A percentile compares a stretch with the other conserved stretches of the same genome.
phyloP scores from a whole-genome alignment of 2,329 filamentous ascomycete genomes.

The Teratosphaeria nubilosa region DNA sequence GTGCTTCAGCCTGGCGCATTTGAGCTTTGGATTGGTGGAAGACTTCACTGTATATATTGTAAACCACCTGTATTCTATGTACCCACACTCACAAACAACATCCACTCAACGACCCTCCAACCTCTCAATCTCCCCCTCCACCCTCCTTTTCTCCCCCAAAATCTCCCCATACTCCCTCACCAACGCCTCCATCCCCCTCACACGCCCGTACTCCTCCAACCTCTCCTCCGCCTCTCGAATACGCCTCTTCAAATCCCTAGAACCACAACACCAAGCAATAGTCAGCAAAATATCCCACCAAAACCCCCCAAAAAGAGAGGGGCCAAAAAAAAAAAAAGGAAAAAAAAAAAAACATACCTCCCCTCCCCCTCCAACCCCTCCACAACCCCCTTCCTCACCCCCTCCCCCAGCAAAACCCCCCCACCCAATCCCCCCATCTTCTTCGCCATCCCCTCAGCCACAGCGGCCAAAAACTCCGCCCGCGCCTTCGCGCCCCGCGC shows the following conservation, averaged over 20 bases:
- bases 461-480: conserved; percentile 33
- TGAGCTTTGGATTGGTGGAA: not conserved
- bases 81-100: not conserved
- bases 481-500: conserved; percentile 31
- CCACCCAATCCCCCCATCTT: conserved; percentile 25
- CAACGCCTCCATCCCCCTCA: conserved; percentile 29
- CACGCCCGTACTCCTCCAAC: conserved; percentile 28
- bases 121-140: conserved; percentile 24
- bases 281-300: not conserved
- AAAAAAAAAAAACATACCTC: not conserved
- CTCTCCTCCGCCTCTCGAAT: conserved; percentile 24
- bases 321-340: no score
- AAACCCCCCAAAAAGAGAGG: not conserved
- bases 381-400: conserved; percentile 24
- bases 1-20: not conserved
- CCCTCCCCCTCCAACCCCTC: conserved; percentile 22
- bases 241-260: conserved; percentile 22
- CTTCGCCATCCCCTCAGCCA: conserved; percentile 32
- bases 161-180: conserved; percentile 29
- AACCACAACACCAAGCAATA: not conserved
- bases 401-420: conserved; percentile 15
- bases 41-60: not conserved
- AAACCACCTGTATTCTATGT: not conserved
- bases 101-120: not conserved
- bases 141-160: conserved; percentile 13